Base-by-base conservation (phyloP, 139 green algal genomes). In the Edaphochlamys debaryana region DNA sequence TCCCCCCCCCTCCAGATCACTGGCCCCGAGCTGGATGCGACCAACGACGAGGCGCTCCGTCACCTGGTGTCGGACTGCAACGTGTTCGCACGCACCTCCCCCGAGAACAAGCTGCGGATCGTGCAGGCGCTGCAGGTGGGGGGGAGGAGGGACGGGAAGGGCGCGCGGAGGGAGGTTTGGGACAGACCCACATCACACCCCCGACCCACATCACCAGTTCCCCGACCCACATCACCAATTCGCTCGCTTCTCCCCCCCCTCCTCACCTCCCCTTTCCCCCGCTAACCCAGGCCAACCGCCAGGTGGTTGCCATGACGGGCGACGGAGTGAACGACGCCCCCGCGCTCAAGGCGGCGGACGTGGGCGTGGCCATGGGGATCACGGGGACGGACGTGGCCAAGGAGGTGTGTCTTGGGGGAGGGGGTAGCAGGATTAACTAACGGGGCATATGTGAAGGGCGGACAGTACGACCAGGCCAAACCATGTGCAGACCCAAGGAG, bases 331-430 rank as follows among this genome's bases (percentile, higher is more conserved):
- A 94, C 69, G 91, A 94, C 72, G 88, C 91, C 4, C 91, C 91
- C 0, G 91, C 91, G 62, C 86, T 94, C 50, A 91, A 91, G 76
- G 90, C 96, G 52, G 96, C 96, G 0, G 95, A 98, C 79, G 98
- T 98, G 70, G 96, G 96, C 30, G 82, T 98, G 20, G 96, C 96
- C 42, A 98, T 98, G 96, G 96, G 96, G 67, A 97, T 98, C 78
- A 80, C 92, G 4, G 82, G 82, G 9, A 81, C 87, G 27, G 88
- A 58, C 50, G 50, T 58, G 50, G 23, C 50, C 50, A 58, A 98
- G 90, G 96, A 29, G 50, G 8, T 54, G 48, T 54, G 48, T 9
- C 48, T 9, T 54, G 48, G 11, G 48, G 15, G 48, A 15, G 48
- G 48, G 48, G 48, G 48, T 15, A 15, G 48, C 48, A 54, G 48